Conservation (phyloP, 495 filamentous ascomycete species). For the Rhypophila decipiens region DNA sequence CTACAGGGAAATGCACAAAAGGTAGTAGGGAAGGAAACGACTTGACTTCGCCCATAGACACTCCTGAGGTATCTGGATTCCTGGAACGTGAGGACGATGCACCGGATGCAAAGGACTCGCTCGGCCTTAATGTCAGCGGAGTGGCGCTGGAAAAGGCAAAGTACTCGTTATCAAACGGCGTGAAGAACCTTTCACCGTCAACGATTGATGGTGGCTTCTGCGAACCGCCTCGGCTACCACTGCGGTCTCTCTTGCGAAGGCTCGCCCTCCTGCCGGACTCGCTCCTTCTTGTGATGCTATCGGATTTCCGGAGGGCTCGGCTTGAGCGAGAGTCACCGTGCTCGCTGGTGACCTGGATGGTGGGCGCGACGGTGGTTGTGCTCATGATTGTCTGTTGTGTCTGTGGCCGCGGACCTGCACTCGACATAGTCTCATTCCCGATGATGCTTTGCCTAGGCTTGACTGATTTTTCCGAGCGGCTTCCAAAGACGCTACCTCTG, state of each 20-base stretch:
- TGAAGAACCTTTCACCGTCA: slow-evolving; percentile 35
- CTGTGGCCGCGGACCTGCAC: slow-evolving; percentile 19
- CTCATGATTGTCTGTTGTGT: slow-evolving; percentile 43
- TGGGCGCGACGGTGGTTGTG: slow-evolving; percentile 25
- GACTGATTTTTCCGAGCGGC: slow-evolving; percentile 35
- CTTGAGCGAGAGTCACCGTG: slow-evolving; percentile 25
- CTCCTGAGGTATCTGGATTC: slow-evolving; percentile 5
- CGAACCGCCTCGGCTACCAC: slow-evolving; percentile 31
- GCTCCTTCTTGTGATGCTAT: slow-evolving; percentile 32
- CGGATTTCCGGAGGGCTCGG: slow-evolving; percentile 27
- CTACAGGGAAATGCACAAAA: slow-evolving; percentile 42
- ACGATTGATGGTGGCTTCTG: slow-evolving; percentile 24
- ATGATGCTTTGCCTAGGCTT: slow-evolving; percentile 24
- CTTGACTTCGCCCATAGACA: slow-evolving; percentile 12
- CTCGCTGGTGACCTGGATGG: slow-evolving; percentile 34
- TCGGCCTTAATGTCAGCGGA: slow-evolving; percentile 15
- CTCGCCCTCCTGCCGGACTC: slow-evolving; percentile 35
- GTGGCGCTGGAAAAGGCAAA: slow-evolving; percentile 25
- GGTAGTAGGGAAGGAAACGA: slow-evolving; percentile 32
- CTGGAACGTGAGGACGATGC: slow-evolving; percentile 13
- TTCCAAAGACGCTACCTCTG: slow-evolving; percentile 68
- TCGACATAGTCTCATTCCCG: slow-evolving; percentile 19
- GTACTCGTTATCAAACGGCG: slow-evolving; percentile 32
- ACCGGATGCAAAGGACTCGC: slow-evolving; percentile 24
- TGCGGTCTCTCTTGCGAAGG: slow-evolving; percentile 39